These are phyloP conservation scores for Penicillium decumbens DNA, from an alignment of 2,329 filamentous ascomycete species.

Conservation along the genomic window DNA sequence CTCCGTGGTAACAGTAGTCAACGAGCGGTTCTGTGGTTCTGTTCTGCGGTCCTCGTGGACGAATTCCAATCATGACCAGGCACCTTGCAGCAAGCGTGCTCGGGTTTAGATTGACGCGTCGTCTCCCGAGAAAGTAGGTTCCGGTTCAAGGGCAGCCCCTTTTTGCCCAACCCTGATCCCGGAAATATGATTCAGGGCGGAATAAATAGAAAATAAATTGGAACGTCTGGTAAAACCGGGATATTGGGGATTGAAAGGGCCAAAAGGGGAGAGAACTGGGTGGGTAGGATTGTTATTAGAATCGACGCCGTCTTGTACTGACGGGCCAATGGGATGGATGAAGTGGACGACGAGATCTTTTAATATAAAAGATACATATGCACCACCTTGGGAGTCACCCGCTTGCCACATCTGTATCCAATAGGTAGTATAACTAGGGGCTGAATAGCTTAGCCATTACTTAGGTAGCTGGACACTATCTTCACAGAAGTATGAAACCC, in stretches of 20 bases:
- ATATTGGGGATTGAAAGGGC: neutral
- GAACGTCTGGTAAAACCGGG: neutral
- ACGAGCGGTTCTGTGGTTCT: too few relatives aligned
- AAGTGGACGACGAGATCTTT: conserved; percentile 12
- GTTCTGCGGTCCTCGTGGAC: conserved; percentile 14
- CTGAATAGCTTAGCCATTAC: neutral
- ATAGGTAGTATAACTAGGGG: too few relatives aligned
- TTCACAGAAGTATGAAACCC: too few relatives aligned
- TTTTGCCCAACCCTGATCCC: conserved; percentile 3
- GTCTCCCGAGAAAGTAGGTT: conserved; percentile 8
- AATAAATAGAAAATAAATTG: neutral
- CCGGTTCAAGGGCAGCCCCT: conserved; percentile 2
- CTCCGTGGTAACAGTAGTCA: neutral
- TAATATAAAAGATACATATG: conserved; percentile 4
- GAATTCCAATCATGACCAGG: conserved; percentile 24
- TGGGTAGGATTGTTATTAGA: conserved; percentile 15
- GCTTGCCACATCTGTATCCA: neutral
- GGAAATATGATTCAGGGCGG: neutral
- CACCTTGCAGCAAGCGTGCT: conserved; percentile 20
- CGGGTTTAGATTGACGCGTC: conserved; percentile 11
- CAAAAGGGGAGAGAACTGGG: conserved; percentile 9
- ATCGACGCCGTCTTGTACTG: conserved; percentile 16
- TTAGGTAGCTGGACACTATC: too few relatives aligned
- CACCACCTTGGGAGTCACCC: conserved; percentile 1
- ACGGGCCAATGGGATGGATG: conserved; percentile 9